A percentile compares a stretch with the other conserved stretches of the same genome.
Evolutionary conservation across 2,329 filamentous ascomycete genomes (phyloP).

Genomic region (Nannizziopsis arthrosporioides): DNA sequence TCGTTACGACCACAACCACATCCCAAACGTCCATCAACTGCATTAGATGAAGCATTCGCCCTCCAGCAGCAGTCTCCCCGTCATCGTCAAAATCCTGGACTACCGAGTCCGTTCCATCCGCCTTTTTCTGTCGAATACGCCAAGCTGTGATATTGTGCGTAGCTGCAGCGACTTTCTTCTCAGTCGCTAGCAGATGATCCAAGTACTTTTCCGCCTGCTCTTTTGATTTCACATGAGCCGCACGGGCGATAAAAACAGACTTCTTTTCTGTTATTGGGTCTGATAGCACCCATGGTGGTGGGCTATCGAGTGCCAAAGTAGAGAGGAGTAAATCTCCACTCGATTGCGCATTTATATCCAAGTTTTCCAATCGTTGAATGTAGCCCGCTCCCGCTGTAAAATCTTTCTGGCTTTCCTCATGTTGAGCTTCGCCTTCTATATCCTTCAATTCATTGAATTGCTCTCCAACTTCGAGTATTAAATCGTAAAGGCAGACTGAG

Average conservation of each 20-base stretch:
- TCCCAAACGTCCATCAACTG: constrained; percentile 93
- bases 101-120: constrained; percentile 34
- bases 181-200: constrained; percentile 62
- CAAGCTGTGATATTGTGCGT: constrained; percentile 95
- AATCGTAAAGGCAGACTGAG: constrained; percentile 76
- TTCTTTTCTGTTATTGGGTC: constrained; percentile 67
- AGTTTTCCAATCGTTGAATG: background rate
- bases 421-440: constrained; percentile 22
- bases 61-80: constrained; percentile 84
- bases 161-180: constrained; percentile 73
- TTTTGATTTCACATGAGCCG: constrained; percentile 56
- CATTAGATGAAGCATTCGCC: constrained; percentile 75
- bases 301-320: constrained; percentile 22
- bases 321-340: constrained; percentile 11
- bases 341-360: background rate
- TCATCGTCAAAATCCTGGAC: constrained; percentile 95
- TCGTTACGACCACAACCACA: constrained; percentile 78
- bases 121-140: constrained; percentile 51
- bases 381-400: background rate
- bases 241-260: constrained; percentile 75
- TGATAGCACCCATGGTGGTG: constrained; percentile 61
- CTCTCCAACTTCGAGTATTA: constrained; percentile 56
- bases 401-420: constrained; percentile 2
- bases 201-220: constrained; percentile 60
- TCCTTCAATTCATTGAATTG: constrained; percentile 44